Evolutionary conservation across 129 eudicot genomes (phyloP).

Genomic region (Tagetes erecta): DNA sequence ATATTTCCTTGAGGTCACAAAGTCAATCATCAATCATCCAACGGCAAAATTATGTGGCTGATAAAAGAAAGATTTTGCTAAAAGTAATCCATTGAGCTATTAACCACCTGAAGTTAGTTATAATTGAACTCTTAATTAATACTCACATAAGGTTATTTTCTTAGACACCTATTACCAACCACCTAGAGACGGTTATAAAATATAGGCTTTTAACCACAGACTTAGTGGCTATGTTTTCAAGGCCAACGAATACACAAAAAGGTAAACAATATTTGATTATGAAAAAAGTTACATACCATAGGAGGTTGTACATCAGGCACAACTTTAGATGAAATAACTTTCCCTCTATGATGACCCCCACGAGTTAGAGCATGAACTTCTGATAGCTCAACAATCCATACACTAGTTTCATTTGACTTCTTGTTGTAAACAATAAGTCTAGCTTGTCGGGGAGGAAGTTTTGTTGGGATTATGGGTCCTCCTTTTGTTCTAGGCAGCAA

Average conservation of each 20-base stretch:
- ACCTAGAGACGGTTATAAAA: neutral
- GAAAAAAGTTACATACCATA: slow-evolving; percentile 46
- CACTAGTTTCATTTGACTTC: slow-evolving; percentile 62
- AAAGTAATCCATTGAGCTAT: neutral
- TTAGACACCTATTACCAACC: neutral
- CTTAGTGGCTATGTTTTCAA: neutral
- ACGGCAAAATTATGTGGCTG: neutral
- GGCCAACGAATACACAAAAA: neutral
- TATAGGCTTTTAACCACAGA: neutral
- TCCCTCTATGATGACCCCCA: slow-evolving; percentile 71
- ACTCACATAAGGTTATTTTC: neutral
- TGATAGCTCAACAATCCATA: slow-evolving; percentile 67
- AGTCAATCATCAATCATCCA: slow-evolving; percentile 7
- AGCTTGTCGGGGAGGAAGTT: slow-evolving; percentile 67
- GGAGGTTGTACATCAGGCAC: slow-evolving; percentile 73
- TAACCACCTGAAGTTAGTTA: neutral
- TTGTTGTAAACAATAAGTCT: slow-evolving; percentile 59
- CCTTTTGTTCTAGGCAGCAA: slow-evolving; percentile 60
- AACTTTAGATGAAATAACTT: slow-evolving; percentile 62
- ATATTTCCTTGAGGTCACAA: neutral
- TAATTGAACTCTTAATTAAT: neutral
- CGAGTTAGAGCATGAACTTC: slow-evolving; percentile 68
- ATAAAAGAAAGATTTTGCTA: neutral
- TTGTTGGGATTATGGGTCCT: slow-evolving; percentile 59
- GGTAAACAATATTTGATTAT: neutral